A percentile compares a stretch with the other conserved stretches of the same genome.
phyloP scores from a whole-genome alignment of 257 asterid species.

The Rubia yunnanensis region DNA sequence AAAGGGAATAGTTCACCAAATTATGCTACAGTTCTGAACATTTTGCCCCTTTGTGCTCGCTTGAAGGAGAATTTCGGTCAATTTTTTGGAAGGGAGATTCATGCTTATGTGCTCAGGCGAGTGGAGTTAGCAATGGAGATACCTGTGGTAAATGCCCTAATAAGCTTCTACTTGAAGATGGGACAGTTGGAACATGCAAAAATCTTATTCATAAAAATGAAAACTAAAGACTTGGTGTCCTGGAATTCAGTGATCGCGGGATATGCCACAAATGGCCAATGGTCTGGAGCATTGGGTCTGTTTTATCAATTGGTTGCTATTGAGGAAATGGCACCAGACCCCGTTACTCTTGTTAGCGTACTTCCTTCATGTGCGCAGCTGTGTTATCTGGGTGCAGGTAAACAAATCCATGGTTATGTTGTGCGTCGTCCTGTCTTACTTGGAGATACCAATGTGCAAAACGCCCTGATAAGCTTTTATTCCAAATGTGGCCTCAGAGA shows the following conservation, averaged over 20 bases:
- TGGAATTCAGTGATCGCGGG: slow-evolving; percentile 81
- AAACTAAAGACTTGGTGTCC: slow-evolving; percentile 50
- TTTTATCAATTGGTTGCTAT: slow-evolving; percentile 31
- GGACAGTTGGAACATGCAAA: slow-evolving; percentile 44
- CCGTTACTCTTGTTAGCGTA: slow-evolving; percentile 53
- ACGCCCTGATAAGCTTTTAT: slow-evolving; percentile 62
- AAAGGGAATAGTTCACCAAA: slow-evolving; percentile 41
- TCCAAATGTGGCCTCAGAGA: slow-evolving; percentile 43
- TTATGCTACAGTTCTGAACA: slow-evolving; percentile 57
- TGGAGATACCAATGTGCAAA: slow-evolving; percentile 49
- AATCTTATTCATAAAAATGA: slow-evolving; percentile 40
- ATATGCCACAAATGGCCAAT: slow-evolving; percentile 48
- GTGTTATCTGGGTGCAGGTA: slow-evolving; percentile 42
- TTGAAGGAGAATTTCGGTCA: slow-evolving; percentile 23
- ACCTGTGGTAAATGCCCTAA: slow-evolving; percentile 49
- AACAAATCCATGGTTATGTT: slow-evolving; percentile 66
- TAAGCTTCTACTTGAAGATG: slow-evolving; percentile 57
- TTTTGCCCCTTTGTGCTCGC: slow-evolving; percentile 49
- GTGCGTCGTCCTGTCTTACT: slow-evolving; percentile 31
- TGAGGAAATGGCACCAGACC: slow-evolving; percentile 34
- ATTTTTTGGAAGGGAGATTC: slow-evolving; percentile 50
- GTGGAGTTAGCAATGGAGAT: slow-evolving; percentile 37
- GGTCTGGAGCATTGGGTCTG: slow-evolving; percentile 41
- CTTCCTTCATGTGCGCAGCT: slow-evolving; percentile 67
- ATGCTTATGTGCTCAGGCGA: slow-evolving; percentile 51